Evolutionary conservation across 73 alveolate species (phyloP).

Genomic region (Paramecium sexaurelia): DNA sequence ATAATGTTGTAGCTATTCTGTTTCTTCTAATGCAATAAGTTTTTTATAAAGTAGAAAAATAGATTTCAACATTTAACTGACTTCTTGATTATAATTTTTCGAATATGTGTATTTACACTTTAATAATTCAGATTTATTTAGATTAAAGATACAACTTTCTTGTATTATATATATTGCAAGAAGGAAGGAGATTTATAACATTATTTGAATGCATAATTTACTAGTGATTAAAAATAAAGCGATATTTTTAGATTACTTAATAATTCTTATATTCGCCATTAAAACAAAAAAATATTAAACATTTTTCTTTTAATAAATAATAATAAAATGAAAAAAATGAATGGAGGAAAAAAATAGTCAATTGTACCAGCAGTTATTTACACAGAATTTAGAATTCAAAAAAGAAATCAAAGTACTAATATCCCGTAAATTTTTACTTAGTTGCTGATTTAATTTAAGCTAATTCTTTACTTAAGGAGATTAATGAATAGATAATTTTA

Average conservation of each 20-base stretch:
- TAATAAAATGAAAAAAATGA: neutral
- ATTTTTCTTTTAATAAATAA: neutral
- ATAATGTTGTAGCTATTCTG: too few species aligned
- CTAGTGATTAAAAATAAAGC: too few species aligned
- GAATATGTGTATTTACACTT: too few species aligned
- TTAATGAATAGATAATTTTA: neutral
- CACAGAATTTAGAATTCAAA: slow-evolving; percentile 2
- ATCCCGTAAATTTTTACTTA: neutral
- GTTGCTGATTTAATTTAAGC: slow-evolving; percentile 17
- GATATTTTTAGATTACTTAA: neutral
- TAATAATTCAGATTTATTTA: too few species aligned
- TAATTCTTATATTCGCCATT: neutral
- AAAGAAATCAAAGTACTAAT: neutral
- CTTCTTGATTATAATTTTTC: too few species aligned
- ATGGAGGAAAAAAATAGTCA: neutral
- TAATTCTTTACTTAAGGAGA: neutral
- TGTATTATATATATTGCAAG: too few species aligned
- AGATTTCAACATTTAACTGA: too few species aligned
- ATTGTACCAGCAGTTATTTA: neutral
- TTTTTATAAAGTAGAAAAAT: too few species aligned
- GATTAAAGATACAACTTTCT: too few species aligned
- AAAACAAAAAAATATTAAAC: neutral
- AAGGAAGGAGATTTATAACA: too few species aligned
- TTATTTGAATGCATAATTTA: too few species aligned
- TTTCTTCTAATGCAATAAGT: too few species aligned